These are phyloP conservation scores for Stevia rebaudiana DNA, from an alignment of 140 eudicot species.

Conservation along the genomic window DNA sequence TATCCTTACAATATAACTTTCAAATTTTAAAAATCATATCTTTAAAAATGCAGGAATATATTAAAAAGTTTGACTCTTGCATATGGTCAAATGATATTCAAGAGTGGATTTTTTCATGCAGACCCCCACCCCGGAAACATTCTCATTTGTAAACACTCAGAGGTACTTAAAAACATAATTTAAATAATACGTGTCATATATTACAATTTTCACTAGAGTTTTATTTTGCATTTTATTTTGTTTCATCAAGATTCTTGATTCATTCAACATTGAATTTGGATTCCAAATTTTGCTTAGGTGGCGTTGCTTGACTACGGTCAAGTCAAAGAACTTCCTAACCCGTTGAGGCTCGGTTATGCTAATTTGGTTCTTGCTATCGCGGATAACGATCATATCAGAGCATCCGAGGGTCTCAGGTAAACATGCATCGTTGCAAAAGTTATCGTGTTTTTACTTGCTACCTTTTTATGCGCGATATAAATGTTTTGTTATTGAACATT, in stretches of 20 bases:
- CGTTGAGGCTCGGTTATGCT: slow-evolving; percentile 84
- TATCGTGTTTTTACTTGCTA: background rate
- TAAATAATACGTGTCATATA: background rate
- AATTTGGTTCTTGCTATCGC: slow-evolving; percentile 85
- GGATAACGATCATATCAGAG: slow-evolving; percentile 70
- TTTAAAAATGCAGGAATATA: slow-evolving; percentile 56
- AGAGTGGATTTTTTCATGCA: slow-evolving; percentile 96
- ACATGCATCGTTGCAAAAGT: background rate
- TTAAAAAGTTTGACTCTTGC: slow-evolving; percentile 78
- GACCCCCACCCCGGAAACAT: slow-evolving; percentile 99
- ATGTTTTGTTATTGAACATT: background rate
- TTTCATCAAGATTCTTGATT: background rate
- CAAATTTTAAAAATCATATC: background rate
- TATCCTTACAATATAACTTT: background rate
- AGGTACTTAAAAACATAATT: slow-evolving; percentile 36
- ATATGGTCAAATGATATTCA: slow-evolving; percentile 96
- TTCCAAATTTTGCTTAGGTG: slow-evolving; percentile 42
- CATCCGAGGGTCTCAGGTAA: slow-evolving; percentile 80
- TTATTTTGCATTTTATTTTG: no score
- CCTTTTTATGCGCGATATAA: background rate
- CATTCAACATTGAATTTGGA: background rate
- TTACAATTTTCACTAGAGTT: background rate
- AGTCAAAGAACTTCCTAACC: slow-evolving; percentile 92
- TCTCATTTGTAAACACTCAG: slow-evolving; percentile 75
- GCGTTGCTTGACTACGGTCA: slow-evolving; percentile 98